A percentile compares a stretch with the other conserved stretches of the same genome.
phyloP scores from a whole-genome alignment of 495 filamentous ascomycete genomes.

The Podospora conica region DNA sequence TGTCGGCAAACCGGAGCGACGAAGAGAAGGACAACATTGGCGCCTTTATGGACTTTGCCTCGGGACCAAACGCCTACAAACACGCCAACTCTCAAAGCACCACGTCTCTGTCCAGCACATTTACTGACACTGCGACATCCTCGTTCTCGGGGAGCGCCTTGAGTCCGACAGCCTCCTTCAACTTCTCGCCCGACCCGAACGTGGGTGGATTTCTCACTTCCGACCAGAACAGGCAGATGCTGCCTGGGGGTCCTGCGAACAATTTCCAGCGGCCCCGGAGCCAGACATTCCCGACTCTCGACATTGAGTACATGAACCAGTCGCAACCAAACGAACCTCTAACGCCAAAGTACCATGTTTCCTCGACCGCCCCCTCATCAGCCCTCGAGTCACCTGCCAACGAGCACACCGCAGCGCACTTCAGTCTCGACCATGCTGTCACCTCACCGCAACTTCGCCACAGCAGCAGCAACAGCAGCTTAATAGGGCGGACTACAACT shows the following conservation, averaged over 20 bases:
- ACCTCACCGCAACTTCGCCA: constrained; percentile 48
- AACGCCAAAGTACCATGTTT: constrained; percentile 57
- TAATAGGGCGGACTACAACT: constrained; percentile 39
- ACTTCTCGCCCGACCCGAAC: constrained; percentile 68
- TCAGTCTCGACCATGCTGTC: constrained; percentile 49
- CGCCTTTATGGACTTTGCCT: constrained; percentile 45
- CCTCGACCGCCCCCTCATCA: constrained; percentile 51
- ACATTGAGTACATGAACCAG: constrained; percentile 65
- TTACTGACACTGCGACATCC: constrained; percentile 57
- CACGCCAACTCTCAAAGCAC: constrained; percentile 51
- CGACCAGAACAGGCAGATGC: constrained; percentile 56
- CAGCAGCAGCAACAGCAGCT: constrained; percentile 48
- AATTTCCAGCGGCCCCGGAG: constrained; percentile 74
- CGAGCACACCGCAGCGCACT: constrained; percentile 46
- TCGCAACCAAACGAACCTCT: constrained; percentile 56
- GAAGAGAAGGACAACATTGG: constrained; percentile 48
- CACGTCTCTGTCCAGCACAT: constrained; percentile 49
- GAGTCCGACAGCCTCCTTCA: constrained; percentile 80
- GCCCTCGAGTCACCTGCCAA: constrained; percentile 67
- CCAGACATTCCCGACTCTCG: constrained; percentile 81
- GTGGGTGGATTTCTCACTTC: constrained; percentile 62
- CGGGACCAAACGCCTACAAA: constrained; percentile 44
- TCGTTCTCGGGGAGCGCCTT: constrained; percentile 68
- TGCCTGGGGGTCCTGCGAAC: constrained; percentile 36
- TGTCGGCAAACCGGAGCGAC: constrained; percentile 62